Base-by-base conservation (phyloP, 306 rosid species). In the Rubus idaeus region DNA sequence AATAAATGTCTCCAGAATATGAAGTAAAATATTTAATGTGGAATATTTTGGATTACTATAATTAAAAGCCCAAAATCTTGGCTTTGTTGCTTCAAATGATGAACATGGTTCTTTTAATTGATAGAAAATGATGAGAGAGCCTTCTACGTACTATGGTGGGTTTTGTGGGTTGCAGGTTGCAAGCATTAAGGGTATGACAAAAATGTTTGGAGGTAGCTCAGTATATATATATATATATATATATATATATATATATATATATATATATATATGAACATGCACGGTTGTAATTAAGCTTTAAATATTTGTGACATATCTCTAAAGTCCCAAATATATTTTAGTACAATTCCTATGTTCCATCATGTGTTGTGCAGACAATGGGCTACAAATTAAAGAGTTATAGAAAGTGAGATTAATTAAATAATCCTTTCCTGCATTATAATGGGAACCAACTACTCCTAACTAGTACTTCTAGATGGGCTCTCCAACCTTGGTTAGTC, bases 311-410 rank as follows among this genome's bases (percentile, higher is more conserved):
- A 60, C 69, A 39, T 11, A 11, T 64, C 66, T 61, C n/a, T 12
- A 26, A 23, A 61, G 39, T 60, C 8, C 14, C 14, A 0, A 11
- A 21, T 60, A 60, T 26, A 60, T 60, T 60, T 26, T 58, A 58
- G 39, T 8, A 21, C 17, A 58, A 8, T 39, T 39, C 46, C 13
- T 17, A 39, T 39, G 70, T 53, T 78, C 87, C 89, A 82, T 83
- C 88, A 84, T 81, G 82, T 79, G 60, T 55, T 82, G 86, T 83
- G 77, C 67, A 71, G 82, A 74, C 77, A 74, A 75, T 86, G 88
- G 89, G 75, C 47, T 55, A 79, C 83, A 73, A 53, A 18, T 84
- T 78, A 86, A 78, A 76, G 79, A 64, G 60, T 40, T 42, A 46
- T 67, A 56, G 47, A 72, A 75, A 60, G 78, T 75, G 66, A 77